Evolutionary conservation across 2,329 filamentous ascomycete species (phyloP).

Genomic region (Ceratocystis cacaofunesta): DNA sequence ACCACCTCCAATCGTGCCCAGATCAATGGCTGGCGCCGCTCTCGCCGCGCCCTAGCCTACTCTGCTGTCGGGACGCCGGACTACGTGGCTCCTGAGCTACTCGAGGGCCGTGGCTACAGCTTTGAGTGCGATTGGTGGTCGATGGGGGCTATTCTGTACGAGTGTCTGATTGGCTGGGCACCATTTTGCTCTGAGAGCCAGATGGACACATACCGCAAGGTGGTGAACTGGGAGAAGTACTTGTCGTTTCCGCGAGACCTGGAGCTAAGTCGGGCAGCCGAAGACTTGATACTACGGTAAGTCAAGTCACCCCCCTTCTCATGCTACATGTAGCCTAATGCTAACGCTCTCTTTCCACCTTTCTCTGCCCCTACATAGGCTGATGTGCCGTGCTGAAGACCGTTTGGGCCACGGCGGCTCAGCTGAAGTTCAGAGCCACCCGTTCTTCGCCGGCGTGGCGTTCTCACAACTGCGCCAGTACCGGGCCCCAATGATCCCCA

Average conservation of each 20-base stretch:
- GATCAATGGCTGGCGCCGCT: constrained; percentile 98
- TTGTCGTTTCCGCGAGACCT: constrained; percentile 95
- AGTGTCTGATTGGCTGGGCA: constrained; percentile 95
- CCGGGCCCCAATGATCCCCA: constrained; percentile 88
- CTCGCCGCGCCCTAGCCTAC: constrained; percentile 87
- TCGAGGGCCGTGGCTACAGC: constrained; percentile 88
- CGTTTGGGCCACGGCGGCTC: constrained; percentile 77
- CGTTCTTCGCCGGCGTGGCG: constrained; percentile 93
- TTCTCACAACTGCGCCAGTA: constrained; percentile 89
- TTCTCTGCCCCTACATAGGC: constrained; percentile 34
- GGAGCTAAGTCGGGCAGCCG: constrained; percentile 71
- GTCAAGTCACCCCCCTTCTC: constrained; percentile 21
- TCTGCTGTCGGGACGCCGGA: constrained; percentile 96
- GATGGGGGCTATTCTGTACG: constrained; percentile 97
- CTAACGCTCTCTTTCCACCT: constrained; percentile 15
- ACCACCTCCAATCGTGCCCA: constrained; percentile 95
- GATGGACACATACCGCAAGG: constrained; percentile 96
- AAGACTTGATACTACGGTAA: constrained; percentile 82
- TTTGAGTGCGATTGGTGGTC: constrained; percentile 99
- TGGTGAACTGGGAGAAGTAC: constrained; percentile 93
- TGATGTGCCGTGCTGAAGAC: constrained; percentile 88
- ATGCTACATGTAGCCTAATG: neutral
- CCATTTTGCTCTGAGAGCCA: constrained; percentile 97
- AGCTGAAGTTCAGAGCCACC: constrained; percentile 81
- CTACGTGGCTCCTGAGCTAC: constrained; percentile 97